Conservation (phyloP, 371 early-diverging fungal genomes). For the Rhizomucor miehei region DNA sequence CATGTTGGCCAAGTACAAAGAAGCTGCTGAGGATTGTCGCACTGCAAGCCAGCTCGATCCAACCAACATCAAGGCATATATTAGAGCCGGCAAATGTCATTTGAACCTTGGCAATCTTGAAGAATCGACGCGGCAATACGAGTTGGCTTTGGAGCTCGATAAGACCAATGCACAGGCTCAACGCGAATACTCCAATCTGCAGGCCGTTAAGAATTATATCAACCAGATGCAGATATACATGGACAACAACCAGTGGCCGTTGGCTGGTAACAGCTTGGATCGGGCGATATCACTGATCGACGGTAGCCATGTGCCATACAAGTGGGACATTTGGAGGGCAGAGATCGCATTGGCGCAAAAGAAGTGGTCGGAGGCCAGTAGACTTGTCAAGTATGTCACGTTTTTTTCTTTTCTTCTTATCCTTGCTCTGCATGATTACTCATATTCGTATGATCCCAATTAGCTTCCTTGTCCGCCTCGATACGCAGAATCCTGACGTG, state of each 20-base stretch:
- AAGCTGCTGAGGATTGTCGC: constrained; percentile 71
- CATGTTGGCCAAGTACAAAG: constrained; percentile 67
- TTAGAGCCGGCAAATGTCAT: constrained; percentile 74
- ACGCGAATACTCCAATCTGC: constrained; percentile 47
- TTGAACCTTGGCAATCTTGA: constrained; percentile 62
- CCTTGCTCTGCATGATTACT: background rate
- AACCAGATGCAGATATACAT: constrained; percentile 55
- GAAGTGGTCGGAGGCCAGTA: constrained; percentile 67
- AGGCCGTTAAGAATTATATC: constrained; percentile 54
- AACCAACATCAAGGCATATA: constrained; percentile 63
- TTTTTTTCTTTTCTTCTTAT: background rate
- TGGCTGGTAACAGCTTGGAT: constrained; percentile 65
- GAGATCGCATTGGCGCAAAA: constrained; percentile 68
- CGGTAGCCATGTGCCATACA: constrained; percentile 47
- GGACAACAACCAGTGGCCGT: constrained; percentile 53
- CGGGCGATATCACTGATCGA: constrained; percentile 63
- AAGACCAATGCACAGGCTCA: constrained; percentile 39
- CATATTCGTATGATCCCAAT: background rate
- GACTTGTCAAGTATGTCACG: constrained; percentile 50
- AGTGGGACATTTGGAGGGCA: constrained; percentile 73
- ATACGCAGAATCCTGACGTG: constrained; percentile 75
- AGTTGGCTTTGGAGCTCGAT: constrained; percentile 42
- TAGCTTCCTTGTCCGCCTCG: constrained; percentile 56
- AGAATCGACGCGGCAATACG: constrained; percentile 48
- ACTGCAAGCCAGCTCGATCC: constrained; percentile 63